phyloP scores from a whole-genome alignment of 768 basidiomycete genomes.

The Boletus pseudopeckii region DNA sequence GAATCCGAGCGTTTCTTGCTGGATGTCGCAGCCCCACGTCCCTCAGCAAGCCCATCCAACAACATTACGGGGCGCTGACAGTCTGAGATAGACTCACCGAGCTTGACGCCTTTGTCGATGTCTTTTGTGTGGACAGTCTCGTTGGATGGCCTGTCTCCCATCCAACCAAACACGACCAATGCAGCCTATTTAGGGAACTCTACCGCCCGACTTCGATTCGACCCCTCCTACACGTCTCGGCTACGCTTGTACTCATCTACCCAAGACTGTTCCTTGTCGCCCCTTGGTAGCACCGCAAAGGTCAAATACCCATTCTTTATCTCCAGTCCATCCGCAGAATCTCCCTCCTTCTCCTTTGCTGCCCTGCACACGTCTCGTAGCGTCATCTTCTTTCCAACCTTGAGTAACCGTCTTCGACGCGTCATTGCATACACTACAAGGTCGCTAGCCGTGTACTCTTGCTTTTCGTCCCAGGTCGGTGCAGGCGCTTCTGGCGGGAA shows the following conservation, averaged over 20 bases:
- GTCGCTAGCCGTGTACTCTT: slow-evolving; percentile 60
- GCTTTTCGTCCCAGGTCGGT: slow-evolving; percentile 73
- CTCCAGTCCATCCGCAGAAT: slow-evolving; percentile 73
- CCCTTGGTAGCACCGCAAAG: slow-evolving; percentile 76
- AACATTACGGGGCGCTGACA: slow-evolving; percentile 9
- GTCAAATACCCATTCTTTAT: slow-evolving; percentile 78
- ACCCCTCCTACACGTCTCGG: slow-evolving; percentile 30
- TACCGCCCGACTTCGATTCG: background rate
- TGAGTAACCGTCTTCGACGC: slow-evolving; percentile 68
- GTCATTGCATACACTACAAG: slow-evolving; percentile 87
- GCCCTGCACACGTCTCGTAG: slow-evolving; percentile 70
- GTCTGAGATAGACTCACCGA: slow-evolving; percentile 56
- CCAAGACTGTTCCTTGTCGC: slow-evolving; percentile 77
- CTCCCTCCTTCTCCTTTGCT: slow-evolving; percentile 57
- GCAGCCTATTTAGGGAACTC: slow-evolving; percentile 12
- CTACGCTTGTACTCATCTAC: slow-evolving; percentile 78
- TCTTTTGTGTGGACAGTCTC: slow-evolving; percentile 19
- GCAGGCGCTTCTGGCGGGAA: slow-evolving; percentile 68
- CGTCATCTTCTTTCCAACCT: slow-evolving; percentile 89
- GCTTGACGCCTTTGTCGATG: slow-evolving; percentile 60
- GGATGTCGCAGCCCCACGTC: slow-evolving; percentile 13
- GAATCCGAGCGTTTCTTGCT: slow-evolving; percentile 32
- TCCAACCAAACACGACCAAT: slow-evolving; percentile 32
- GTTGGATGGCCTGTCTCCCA: slow-evolving; percentile 5
- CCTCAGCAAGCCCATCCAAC: slow-evolving; percentile 23